Conservation (phyloP, 2,329 filamentous ascomycete genomes). For the Fusarium xyrophilum region DNA sequence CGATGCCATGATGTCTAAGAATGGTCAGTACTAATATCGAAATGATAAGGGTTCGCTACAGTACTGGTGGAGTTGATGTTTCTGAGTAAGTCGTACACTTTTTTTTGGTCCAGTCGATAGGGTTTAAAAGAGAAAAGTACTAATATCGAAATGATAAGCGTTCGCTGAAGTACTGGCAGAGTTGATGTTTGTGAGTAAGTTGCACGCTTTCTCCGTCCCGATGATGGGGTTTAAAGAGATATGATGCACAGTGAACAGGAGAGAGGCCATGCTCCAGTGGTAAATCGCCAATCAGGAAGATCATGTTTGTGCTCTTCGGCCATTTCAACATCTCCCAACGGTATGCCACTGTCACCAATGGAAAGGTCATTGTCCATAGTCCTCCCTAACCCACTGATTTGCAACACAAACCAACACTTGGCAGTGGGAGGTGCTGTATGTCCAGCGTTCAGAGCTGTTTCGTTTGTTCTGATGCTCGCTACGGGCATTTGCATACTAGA, state of each 20-base stretch:
- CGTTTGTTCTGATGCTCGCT: accelerated
- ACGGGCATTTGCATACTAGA: accelerated
- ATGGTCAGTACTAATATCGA: not conserved
- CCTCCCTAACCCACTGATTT: accelerated
- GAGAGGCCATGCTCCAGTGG: not conserved
- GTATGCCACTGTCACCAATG: accelerated
- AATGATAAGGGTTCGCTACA: not conserved
- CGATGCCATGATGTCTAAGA: not conserved
- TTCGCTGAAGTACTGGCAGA: not conserved
- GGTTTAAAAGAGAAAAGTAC: too few relatives aligned
- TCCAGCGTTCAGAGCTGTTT: accelerated
- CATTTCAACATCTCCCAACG: not conserved
- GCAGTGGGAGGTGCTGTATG: accelerated
- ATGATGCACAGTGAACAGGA: not conserved
- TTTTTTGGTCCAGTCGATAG: not conserved
- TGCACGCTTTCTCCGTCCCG: not conserved
- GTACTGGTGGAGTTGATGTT: not conserved
- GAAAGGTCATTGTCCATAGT: accelerated
- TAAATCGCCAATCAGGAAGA: not conserved
- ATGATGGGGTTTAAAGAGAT: too few relatives aligned
- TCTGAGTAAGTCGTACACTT: not conserved
- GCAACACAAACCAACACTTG: accelerated
- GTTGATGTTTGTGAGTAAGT: not conserved
- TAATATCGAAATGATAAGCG: not conserved
- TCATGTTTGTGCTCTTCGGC: too few relatives aligned